Evolutionary conservation across 2,329 filamentous ascomycete species (phyloP), one percentile per base, ranked within the genome.

Genomic region (Colletotrichum melonis): DNA sequence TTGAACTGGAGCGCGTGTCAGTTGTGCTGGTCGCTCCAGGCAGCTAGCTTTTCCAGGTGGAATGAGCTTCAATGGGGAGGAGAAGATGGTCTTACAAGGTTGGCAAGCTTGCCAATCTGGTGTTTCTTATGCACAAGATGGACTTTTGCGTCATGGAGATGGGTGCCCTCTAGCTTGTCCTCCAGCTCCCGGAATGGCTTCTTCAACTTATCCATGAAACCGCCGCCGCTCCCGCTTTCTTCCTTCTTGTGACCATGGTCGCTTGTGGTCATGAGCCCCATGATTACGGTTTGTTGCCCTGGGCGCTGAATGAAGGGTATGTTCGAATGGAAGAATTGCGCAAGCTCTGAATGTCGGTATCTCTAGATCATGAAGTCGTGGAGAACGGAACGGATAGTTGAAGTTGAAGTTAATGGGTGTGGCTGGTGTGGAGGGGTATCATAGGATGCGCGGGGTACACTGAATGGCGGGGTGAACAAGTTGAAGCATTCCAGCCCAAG

Each of bases 41-140:
- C 16, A n/a, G 42, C 30, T 9, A 30, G 7, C 19, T 49, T 49
- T 49, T 0, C 42, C 70, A 28, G 22, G 42, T 57, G 5, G 58
- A 67, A 26, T 22, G 46, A 60, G 52, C 52, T n/a, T 54, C 24
- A 56, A 54, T 4, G 12, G 8, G 19, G 26, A 14, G n/a, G 52
- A 4, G 5, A 5, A 14, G 4, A 11, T 9, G n/a, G 30, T 49
- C 85, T 74, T 83, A 91, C 89, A 76, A 92, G 76, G 76, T 92
- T 92, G 54, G 82, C 88, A 63, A 92, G 82, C 79, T 92, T 92
- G 66, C 91, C 91, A 77, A 92, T 86, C 72, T 91, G 86, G 76
- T 92, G 91, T 90, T 92, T 92, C 78, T 90, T 88, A 78, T 92
- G 87, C 65, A 86, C 86, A 42, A 92, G 79, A 54, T 83, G 82